Conservation (phyloP, 805 yeast genomes). For the Candida coleopterorum region DNA sequence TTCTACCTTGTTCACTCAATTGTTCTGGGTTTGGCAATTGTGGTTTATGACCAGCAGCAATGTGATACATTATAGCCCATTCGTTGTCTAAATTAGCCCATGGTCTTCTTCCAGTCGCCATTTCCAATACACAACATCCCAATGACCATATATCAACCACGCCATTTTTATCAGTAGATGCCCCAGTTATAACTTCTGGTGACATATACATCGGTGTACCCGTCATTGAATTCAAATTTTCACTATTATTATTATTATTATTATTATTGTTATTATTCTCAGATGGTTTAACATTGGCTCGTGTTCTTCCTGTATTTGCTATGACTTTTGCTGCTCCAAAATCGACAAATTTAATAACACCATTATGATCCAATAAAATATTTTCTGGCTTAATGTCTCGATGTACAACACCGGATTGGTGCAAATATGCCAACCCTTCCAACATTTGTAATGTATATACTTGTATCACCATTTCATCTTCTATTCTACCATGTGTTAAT, state of each 20-base stretch:
- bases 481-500: conserved; percentile 88
- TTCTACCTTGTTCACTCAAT: conserved; percentile 66
- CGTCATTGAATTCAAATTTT: conserved; percentile 51
- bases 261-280: not conserved
- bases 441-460: conserved; percentile 87
- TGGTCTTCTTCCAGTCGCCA: conserved; percentile 95
- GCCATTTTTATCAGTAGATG: conserved; percentile 54
- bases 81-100: conserved; percentile 97
- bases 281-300: conserved; percentile 11
- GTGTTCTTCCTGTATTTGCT: conserved; percentile 53
- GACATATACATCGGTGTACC: conserved; percentile 99
- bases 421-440: conserved; percentile 92
- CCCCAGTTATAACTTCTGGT: conserved; percentile 90
- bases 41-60: conserved; percentile 92
- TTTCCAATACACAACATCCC: conserved; percentile 93
- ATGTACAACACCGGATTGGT: conserved; percentile 93
- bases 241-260: conserved; percentile 16
- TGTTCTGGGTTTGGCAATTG: conserved; percentile 77
- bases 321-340: conserved; percentile 96
- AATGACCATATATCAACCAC: conserved; percentile 90
- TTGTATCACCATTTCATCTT: conserved; percentile 89
- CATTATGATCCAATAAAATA: conserved; percentile 82
- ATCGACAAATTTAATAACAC: conserved; percentile 92
- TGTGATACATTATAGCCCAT: conserved; percentile 98
- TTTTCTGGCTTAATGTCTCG: conserved; percentile 96